Evolutionary conservation across 2,329 filamentous ascomycete species (phyloP).

Genomic region (Chrysoporthe cubensis): DNA sequence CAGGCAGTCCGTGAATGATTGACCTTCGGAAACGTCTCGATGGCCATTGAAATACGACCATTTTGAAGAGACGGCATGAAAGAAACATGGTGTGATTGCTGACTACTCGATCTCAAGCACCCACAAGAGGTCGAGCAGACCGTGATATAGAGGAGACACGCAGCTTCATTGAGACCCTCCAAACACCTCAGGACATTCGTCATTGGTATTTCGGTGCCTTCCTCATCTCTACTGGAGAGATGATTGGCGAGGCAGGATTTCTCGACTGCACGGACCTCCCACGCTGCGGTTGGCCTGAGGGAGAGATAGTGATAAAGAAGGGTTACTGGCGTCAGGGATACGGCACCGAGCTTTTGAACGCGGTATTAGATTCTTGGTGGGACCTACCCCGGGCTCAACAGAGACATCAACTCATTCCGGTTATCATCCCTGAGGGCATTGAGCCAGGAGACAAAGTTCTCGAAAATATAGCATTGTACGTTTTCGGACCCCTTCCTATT

Average conservation of each 20-base stretch:
- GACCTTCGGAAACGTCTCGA: not conserved
- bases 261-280: constrained; percentile 15
- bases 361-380: constrained; percentile 24
- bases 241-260: constrained; percentile 14
- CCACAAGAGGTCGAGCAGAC: constrained; percentile 7
- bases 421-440: not conserved
- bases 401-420: constrained; percentile 19
- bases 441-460: constrained; percentile 7
- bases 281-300: constrained; percentile 25
- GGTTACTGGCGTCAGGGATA: constrained; percentile 28
- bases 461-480: constrained; percentile 8
- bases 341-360: constrained; percentile 23
- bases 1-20: not conserved
- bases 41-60: not conserved
- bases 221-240: constrained; percentile 14
- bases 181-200: not conserved
- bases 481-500: not conserved
- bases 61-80: not conserved
- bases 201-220: constrained; percentile 22
- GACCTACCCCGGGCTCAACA: constrained; percentile 21
- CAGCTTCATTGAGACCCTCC: not conserved
- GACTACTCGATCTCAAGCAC: not conserved
- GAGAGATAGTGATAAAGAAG: constrained; percentile 22
- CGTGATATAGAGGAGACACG: constrained; percentile 11
- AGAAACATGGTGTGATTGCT: not conserved